Percentiles rank a stretch among this genome's conserved stretches.
These are phyloP conservation scores for Kernera saxatilis DNA, from an alignment of 345 rosid species.

Conservation along the genomic window DNA sequence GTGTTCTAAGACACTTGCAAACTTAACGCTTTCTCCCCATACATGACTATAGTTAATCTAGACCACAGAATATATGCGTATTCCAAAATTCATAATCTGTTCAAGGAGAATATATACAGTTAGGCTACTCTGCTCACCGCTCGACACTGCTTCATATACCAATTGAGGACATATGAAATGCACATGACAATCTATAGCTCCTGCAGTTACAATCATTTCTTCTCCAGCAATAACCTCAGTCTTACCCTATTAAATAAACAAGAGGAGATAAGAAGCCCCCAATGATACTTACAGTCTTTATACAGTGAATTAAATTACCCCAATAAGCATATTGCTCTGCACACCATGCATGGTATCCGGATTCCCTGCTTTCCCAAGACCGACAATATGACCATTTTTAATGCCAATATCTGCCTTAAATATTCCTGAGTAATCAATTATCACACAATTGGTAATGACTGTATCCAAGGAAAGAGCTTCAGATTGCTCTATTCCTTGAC, in stretches of 20 bases:
- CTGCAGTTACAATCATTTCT: conserved; percentile 88
- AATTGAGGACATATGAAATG: conserved; percentile 98
- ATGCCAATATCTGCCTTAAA: conserved; percentile 93
- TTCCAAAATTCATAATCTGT: background rate
- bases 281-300: background rate
- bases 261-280: conserved; percentile 9
- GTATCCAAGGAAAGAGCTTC: conserved; percentile 56
- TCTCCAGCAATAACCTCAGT: conserved; percentile 97
- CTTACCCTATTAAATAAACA: conserved; percentile 41
- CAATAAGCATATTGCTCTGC: conserved; percentile 53
- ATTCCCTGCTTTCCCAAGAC: conserved; percentile 91
- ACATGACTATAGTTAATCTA: background rate
- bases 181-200: conserved; percentile 94
- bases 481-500: conserved; percentile 58
- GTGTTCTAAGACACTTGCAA: background rate
- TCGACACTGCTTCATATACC: conserved; percentile 87
- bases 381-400: conserved; percentile 52
- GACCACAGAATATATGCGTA: background rate
- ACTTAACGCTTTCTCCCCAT: background rate
- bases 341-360: conserved; percentile 76
- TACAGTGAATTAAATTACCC: conserved; percentile 44
- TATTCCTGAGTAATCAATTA: conserved; percentile 80
- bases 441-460: conserved; percentile 79
- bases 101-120: background rate
- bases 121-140: conserved; percentile 53